Evolutionary conservation across 2,329 filamentous ascomycete genomes (phyloP), one percentile per base, ranked within the genome.

Genomic region (Talaromyces sp.): DNA sequence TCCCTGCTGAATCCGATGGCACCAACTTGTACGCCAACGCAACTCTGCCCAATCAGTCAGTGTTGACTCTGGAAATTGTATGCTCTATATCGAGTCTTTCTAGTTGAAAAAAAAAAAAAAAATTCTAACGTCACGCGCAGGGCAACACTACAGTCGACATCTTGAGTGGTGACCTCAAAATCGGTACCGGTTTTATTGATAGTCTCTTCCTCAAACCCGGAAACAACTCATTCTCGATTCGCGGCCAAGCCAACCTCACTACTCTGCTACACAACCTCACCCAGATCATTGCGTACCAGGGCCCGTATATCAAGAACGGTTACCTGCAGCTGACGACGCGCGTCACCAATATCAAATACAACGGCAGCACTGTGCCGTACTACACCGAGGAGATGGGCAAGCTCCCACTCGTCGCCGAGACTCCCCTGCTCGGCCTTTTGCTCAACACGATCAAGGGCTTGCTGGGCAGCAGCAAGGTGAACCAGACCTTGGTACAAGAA

Each of bases 1-100:
- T 78, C 6, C 72, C 72, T 27, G 64, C 73, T 2, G 60, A 71
- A 43, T 61, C 69, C 0, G 79, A 83, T 62, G 79, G 79, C 59
- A 78, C 80, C 35, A 86, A 85, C 65, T 74, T 85, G 57, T 60
- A 79, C 32, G 84, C 81, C 65, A 79, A 76, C 54, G 79, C 82
- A 57, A 77, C 72, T 35, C 80, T 87, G 43, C 83, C 83, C 59
- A 87, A 86, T 67, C 83, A 82, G 0, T 83, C 82, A 1, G 74
- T 83, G 29, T 71, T 85, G 69, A 84, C 79, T 3, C 69, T 85
- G 54, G 76, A 80, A 52, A 78, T 86, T 61, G 69, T 70, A 64
- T n/a, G 68, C 58, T 55, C 29, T 29, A 4, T 27, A 12, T 29
- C 17, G n/a, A 11, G 38, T 19, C 6, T 5, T 27, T 38, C 43